These are phyloP conservation scores for Naegleria fowleri DNA, from an alignment of 208 protist genomes.

Conservation along the genomic window DNA sequence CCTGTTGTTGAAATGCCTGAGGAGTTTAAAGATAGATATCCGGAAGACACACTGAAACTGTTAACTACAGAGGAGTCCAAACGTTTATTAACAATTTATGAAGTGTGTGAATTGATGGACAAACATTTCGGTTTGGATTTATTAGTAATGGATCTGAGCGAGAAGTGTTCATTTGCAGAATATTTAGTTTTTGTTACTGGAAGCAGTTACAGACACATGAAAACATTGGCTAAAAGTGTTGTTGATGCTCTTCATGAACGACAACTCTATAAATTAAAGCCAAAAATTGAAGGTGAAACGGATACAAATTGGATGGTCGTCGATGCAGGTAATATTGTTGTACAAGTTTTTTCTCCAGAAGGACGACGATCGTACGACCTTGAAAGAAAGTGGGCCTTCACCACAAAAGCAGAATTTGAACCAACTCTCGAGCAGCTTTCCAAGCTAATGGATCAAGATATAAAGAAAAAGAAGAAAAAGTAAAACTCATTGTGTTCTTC, in stretches of 20 bases:
- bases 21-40: neutral
- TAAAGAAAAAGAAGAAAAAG: neutral
- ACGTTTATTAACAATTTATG: neutral
- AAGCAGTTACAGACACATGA: neutral
- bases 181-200: constrained; percentile 14
- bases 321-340: neutral
- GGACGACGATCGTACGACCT: neutral
- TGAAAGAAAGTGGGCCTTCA: constrained; percentile 12
- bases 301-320: neutral
- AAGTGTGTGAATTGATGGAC: neutral
- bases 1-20: neutral
- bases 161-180: neutral
- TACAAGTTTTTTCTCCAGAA: constrained; percentile 10
- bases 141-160: neutral
- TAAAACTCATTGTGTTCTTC: neutral
- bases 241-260: neutral
- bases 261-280: neutral
- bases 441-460: neutral
- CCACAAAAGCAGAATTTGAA: neutral
- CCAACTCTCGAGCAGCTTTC: neutral
- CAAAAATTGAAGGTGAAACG: neutral
- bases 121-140: neutral
- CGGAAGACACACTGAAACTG: neutral
- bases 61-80: neutral
- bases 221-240: neutral